Base-by-base conservation (phyloP, 2,329 filamentous ascomycete genomes). In the Gyromitra esculenta region DNA sequence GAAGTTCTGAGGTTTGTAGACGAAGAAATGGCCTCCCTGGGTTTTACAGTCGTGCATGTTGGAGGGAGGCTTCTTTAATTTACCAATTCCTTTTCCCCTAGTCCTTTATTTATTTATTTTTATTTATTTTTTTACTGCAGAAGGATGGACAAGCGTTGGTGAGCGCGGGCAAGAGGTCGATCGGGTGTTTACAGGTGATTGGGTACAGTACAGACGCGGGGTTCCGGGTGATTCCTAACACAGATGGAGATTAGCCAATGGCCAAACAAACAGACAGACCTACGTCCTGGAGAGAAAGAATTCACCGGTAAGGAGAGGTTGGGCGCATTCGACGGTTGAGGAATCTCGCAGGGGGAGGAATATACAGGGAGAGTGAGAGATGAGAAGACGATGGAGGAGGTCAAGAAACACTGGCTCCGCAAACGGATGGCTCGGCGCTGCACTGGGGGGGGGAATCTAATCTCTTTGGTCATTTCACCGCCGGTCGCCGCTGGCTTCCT, bases 21-120 rank as follows among this genome's bases (percentile, higher is more conserved):
- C 56, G 63, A 79, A 79, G 54, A 78, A 79, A 54, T 79, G 77
- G 13, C 77, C 77, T 15, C 75, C 77, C 3, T 77, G 45, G 11
- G 15, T 56, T 5, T 50, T 70, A 45, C 75, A 77, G 48, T 77
- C 75, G 64, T 77, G 65, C 75, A 77, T 77, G 52, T 13, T 56
- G 37, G 25, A 31, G 25, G 25, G 25, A 31, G 25, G 25, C 25
- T 31, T 31, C 25, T 31, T 31, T 31, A 31, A 31, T 31, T 31
- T 31, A 31, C 25, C 25, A 31, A 4, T 31, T 31, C 25, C 25
- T 31, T 31, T 25, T 48, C n/a, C 31, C 43, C 15, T 67, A 31
- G 9, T 50, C 41, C 15, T 63, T 45, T 66, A 15, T 52, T 13
- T 39, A 3, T 11, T 2, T 4, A n/a, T 18, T 31, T 41, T 9